These are phyloP conservation scores for Zoysia matrella DNA, from an alignment of 202 grass and related monocot genomes.

Conservation along the genomic window DNA sequence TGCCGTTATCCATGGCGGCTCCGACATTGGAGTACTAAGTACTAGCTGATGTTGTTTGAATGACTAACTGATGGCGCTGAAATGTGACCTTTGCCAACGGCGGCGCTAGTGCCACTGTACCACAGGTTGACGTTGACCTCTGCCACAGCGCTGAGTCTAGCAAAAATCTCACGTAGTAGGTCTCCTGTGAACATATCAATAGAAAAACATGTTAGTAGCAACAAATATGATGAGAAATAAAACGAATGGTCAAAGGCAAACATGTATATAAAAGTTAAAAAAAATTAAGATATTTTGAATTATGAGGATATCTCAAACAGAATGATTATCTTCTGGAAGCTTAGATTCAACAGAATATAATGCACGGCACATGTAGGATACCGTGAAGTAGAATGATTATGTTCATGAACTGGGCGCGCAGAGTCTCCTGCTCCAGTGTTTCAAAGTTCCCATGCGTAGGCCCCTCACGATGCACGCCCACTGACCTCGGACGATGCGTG, in stretches of 20 bases:
- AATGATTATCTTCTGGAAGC: neutral
- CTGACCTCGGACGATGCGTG: conserved; percentile 28
- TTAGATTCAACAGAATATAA: neutral
- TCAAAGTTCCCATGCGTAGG: neutral
- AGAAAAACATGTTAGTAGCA: no score
- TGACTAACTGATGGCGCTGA: conserved; percentile 37
- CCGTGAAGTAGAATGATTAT: no score
- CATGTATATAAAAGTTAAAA: neutral
- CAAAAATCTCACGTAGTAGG: no score
- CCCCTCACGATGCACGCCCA: neutral
- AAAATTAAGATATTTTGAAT: neutral
- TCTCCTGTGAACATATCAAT: no score
- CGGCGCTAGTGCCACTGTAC: neutral
- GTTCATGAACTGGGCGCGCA: neutral
- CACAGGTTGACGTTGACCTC: neutral
- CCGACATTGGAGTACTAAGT: neutral
- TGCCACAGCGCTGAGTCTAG: no score
- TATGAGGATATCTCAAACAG: neutral
- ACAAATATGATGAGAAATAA: no score
- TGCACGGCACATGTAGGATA: neutral
- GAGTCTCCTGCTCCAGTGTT: neutral
- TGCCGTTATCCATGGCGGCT: conserved; percentile 6
- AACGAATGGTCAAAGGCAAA: no score
- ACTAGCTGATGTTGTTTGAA: conserved; percentile 40
- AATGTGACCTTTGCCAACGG: conserved; percentile 21